Evolutionary conservation across 2,329 filamentous ascomycete species (phyloP).

Genomic region (Pseudopithomyces maydicus): DNA sequence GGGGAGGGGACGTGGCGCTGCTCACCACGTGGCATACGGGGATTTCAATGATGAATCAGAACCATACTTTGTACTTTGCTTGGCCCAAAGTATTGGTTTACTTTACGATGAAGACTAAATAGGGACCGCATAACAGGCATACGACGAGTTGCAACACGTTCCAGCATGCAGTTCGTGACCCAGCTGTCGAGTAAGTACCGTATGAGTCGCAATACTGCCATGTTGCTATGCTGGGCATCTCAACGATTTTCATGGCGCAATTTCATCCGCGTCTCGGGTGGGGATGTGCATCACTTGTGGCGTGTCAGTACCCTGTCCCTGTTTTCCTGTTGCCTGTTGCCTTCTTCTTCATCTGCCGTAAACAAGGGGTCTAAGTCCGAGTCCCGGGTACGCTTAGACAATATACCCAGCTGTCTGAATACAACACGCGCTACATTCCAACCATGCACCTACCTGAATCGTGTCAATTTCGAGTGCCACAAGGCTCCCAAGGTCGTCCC

Average conservation of each 20-base stretch:
- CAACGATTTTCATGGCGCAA: neutral
- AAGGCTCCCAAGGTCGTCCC: neutral
- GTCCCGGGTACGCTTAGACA: too few relatives aligned
- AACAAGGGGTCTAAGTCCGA: neutral
- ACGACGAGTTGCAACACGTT: neutral
- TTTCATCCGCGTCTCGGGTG: neutral
- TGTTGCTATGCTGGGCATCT: neutral
- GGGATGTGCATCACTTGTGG: neutral
- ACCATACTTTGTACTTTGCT: neutral
- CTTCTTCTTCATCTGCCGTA: neutral
- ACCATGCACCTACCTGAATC: neutral
- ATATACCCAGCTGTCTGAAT: too few relatives aligned
- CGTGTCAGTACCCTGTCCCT: neutral
- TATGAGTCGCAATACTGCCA: neutral
- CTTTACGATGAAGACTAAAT: neutral
- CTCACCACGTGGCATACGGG: neutral
- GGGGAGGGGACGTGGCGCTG: neutral
- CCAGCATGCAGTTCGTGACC: neutral
- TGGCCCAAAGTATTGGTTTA: neutral
- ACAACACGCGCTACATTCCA: neutral
- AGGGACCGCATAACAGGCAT: neutral
- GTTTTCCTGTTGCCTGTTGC: slow-evolving; percentile 1
- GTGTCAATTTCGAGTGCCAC: neutral
- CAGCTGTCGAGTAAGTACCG: too few relatives aligned
- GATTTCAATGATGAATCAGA: neutral